A percentile compares a stretch with the other conserved stretches of the same genome.
Evolutionary conservation across 192 early-diverging fungal genomes (phyloP).

Genomic region (Rhizoclosmatium globosum): DNA sequence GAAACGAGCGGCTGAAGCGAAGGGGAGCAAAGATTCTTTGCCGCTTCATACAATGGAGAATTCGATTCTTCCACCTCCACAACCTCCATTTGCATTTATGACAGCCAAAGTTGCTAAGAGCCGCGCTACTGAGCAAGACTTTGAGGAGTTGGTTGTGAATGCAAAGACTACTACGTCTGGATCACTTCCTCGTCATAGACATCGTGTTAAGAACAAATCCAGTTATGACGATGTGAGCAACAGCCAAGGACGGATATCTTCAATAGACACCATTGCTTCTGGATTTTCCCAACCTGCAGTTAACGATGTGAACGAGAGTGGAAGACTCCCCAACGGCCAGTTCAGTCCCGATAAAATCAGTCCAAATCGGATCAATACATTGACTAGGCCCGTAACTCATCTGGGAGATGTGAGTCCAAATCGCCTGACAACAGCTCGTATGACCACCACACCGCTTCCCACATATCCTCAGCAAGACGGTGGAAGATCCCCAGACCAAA

Average conservation of each 20-base stretch:
- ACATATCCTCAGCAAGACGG: neutral
- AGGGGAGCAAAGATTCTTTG: neutral
- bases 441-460: no score
- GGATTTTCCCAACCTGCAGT: neutral
- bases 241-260: neutral
- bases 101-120: conserved; percentile 29
- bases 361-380: conserved; percentile 8
- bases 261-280: neutral
- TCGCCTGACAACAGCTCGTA: neutral
- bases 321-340: neutral
- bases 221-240: neutral
- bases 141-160: conserved; percentile 36
- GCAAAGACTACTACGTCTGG: conserved; percentile 1
- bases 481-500: neutral
- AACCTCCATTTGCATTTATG: conserved; percentile 31
- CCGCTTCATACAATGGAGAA: conserved; percentile 1
- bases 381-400: neutral
- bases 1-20: neutral
- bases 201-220: conserved; percentile 24
- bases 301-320: neutral
- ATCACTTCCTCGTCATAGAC: conserved; percentile 13
- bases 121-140: conserved; percentile 26
- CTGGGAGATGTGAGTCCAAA: neutral
- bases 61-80: conserved; percentile 25
- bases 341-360: neutral